Evolutionary conservation across 2,329 filamentous ascomycete species (phyloP).

Genomic region (Metarhizium brunneum): DNA sequence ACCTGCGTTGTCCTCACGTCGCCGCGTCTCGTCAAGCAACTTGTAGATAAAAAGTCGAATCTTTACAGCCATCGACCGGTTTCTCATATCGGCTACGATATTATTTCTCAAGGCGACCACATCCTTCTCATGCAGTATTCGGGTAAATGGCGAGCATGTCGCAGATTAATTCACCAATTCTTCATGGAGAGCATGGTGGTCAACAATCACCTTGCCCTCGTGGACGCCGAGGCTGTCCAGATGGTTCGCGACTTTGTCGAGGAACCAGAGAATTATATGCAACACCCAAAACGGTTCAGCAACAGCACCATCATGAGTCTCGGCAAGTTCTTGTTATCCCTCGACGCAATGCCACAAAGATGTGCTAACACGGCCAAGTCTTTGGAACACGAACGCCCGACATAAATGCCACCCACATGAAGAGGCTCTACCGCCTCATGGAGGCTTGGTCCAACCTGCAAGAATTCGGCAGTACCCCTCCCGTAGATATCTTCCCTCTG

Average conservation of each 20-base stretch:
- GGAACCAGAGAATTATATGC: conserved; percentile 32
- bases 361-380: conserved; percentile 5
- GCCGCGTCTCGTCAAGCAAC: background rate
- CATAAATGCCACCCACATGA: conserved; percentile 24
- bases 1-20: conserved; percentile 27
- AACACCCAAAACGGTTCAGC: conserved; percentile 36
- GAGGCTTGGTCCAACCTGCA: conserved; percentile 32
- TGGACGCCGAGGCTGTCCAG: conserved; percentile 38
- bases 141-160: conserved; percentile 29
- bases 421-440: conserved; percentile 30
- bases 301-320: conserved; percentile 38
- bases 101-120: conserved; percentile 38
- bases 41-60: conserved; percentile 13
- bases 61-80: conserved; percentile 33
- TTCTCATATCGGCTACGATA: conserved; percentile 28
- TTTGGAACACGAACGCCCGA: conserved; percentile 25
- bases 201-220: conserved; percentile 29
- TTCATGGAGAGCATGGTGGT: conserved; percentile 35
- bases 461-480: conserved; percentile 38
- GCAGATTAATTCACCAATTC: conserved; percentile 35
- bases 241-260: conserved; percentile 34
- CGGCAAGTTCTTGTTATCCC: conserved; percentile 1
- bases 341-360: background rate
- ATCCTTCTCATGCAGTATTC: conserved; percentile 17
- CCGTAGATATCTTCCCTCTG: conserved; percentile 36